Conservation (phyloP, 805 yeast genomes). For the Pichia insulana region DNA sequence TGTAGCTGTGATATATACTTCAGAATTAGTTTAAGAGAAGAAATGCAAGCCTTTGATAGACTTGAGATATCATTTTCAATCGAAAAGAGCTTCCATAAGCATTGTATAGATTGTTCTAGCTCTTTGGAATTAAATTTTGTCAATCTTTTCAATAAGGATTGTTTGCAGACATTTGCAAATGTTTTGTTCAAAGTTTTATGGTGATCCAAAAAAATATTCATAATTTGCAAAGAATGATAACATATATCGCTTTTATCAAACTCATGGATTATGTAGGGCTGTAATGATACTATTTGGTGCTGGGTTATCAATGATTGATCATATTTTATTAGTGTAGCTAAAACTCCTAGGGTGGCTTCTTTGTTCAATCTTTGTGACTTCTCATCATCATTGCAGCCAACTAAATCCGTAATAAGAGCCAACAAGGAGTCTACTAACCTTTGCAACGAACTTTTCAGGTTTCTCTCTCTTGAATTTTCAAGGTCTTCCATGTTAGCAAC, state of each 20-base stretch:
- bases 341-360: slow-evolving; percentile 36
- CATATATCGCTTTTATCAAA: slow-evolving; percentile 33
- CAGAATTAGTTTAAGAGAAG: slow-evolving; percentile 44
- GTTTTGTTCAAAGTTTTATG: slow-evolving; percentile 38
- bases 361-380: slow-evolving; percentile 20
- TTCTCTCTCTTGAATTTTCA: slow-evolving; percentile 13
- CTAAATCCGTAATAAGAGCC: slow-evolving; percentile 27
- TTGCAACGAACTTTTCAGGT: slow-evolving; percentile 18
- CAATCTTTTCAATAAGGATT: slow-evolving; percentile 42
- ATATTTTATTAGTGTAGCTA: slow-evolving; percentile 49
- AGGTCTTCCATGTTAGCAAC: slow-evolving; percentile 28
- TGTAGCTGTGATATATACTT: slow-evolving; percentile 33
- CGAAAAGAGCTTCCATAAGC: slow-evolving; percentile 48
- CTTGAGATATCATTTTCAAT: slow-evolving; percentile 38
- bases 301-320: slow-evolving; percentile 48
- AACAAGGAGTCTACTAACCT: slow-evolving; percentile 30
- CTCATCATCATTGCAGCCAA: slow-evolving; percentile 13
- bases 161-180: slow-evolving; percentile 42
- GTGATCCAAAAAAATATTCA: slow-evolving; percentile 40
- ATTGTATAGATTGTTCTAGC: slow-evolving; percentile 65
- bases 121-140: slow-evolving; percentile 55
- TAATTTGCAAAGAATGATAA: slow-evolving; percentile 44
- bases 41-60: slow-evolving; percentile 53
- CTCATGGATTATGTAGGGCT: slow-evolving; percentile 53
- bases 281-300: slow-evolving; percentile 57